Base-by-base conservation (phyloP, 2,329 filamentous ascomycete genomes). In the Aspergillus pseudonomiae region DNA sequence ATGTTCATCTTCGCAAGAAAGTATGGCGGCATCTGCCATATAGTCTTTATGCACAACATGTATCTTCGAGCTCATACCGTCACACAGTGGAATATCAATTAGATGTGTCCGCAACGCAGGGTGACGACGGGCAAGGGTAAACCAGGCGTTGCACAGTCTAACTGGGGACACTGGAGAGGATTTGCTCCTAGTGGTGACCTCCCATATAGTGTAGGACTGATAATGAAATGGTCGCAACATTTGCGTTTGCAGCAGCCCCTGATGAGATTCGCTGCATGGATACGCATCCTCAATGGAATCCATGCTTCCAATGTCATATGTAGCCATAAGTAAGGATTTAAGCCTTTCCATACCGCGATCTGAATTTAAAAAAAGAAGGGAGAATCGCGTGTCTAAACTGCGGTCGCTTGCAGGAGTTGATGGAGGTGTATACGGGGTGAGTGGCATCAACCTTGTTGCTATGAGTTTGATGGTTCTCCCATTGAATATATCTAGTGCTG, bases 121-220 rank as follows among this genome's bases (percentile, higher is more conserved):
- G 19, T 60, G 58, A 16, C 48, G 48, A 24, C 10, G 46, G 4
- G 9, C n/a, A 45, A 60, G 21, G 3, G 9, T 43, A 6, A 3
- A 7, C 58, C 58, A 60, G 24, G 58, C 48, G 3, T 60, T 19
- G 16, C 39, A 48, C 26, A 60, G 11, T 11, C 11, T 26, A 54
- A n/a, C 16, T 2, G 48, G 46, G 32, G 16, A 58, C 9, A 45
- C 36, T 0, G n/a, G 32, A 19, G 12, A 19, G 36, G 4, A 7
- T 0, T 21, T 16, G 19, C 24, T 21, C 2, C 48, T 19, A 12
- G 58, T n/a, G 12, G n/a, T 41, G 14, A 60, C 58, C 12, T 60
- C 58, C 58, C 58, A 60, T 28, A 60, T 53, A 26, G 58, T 60
- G 32, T 53, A 54, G 6, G 58, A 60, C n/a, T 45, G 46, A 12